phyloP scores from a whole-genome alignment of 1,284 basidiomycete genomes.

The Naganishia liquefaciens region DNA sequence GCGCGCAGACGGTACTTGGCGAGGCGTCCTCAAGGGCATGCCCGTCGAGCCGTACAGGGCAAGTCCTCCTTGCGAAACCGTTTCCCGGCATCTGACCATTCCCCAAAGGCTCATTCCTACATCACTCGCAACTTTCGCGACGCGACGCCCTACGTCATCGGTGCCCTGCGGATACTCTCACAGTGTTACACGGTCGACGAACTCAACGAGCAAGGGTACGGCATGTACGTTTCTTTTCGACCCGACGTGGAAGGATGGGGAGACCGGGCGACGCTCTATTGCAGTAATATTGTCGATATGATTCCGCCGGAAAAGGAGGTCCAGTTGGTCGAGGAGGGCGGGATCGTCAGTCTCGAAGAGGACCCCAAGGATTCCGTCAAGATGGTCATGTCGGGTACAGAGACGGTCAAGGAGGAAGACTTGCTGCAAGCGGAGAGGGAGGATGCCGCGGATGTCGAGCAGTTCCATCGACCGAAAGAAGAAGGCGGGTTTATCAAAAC shows the following conservation, averaged over 20 bases:
- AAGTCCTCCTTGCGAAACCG: conserved; percentile 29
- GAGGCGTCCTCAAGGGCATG: conserved; percentile 72
- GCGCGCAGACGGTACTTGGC: conserved; percentile 69
- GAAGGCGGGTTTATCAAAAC: not conserved
- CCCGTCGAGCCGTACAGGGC: conserved; percentile 68
- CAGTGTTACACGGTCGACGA: conserved; percentile 65
- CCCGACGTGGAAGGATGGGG: conserved; percentile 54
- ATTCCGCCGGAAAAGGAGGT: conserved; percentile 34
- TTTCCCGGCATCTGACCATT: not conserved
- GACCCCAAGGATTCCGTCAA: not conserved
- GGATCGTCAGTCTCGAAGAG: not conserved
- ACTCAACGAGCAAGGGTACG: conserved; percentile 68
- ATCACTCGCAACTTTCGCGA: conserved; percentile 76
- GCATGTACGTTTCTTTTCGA: conserved; percentile 62
- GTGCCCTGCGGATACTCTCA: conserved; percentile 77
- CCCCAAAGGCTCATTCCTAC: conserved; percentile 67
- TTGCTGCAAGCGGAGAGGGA: conserved; percentile 10
- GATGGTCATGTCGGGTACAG: conserved; percentile 3
- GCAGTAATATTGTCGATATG: conserved; percentile 48
- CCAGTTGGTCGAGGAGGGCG: not conserved
- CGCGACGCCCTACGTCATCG: conserved; percentile 70
- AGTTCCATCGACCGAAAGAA: not conserved
- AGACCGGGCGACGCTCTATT: conserved; percentile 45
- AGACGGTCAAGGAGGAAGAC: conserved; percentile 23
- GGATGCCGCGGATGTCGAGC: conserved; percentile 12